Evolutionary conservation across 176 grass and related monocot genomes (phyloP), one percentile per base, ranked within the genome.

Genomic region (Alopecurus myosuroides): DNA sequence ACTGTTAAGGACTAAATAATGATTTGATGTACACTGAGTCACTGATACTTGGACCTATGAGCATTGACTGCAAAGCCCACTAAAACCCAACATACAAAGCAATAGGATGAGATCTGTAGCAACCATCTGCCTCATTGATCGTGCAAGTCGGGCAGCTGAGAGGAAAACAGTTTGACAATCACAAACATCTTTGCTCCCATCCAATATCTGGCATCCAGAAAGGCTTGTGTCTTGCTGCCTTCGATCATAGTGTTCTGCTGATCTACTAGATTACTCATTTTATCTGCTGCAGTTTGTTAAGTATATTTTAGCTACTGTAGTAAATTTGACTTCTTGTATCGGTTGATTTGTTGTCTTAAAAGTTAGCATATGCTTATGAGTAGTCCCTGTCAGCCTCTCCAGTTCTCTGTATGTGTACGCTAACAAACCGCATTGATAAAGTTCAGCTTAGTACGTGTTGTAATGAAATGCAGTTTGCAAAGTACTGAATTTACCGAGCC

Each of bases 81-180:
- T 60, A 35, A 58, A 86, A 35, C 39, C 74, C 69, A 50, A 31
- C 60, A 81, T 81, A 56, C 68, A 53, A 53, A 46, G 52, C 51
- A 17, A 11, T 53, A 74, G 26, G 71, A 31, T 42, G 31, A 66
- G 42, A 30, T 46, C 28, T 18, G 35, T 35, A 60, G 9, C 57
- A 71, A 78, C 79, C 12, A 33, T 77, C 50, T 68, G 36, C 37
- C 37, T 62, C 76, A 42, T 19, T 62, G 55, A 17, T 22, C 8
- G 9, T 82, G 63, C n/a, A 53, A 40, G 34, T 70, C 5, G 2
- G 42, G 26, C 26, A 74, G 26, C 42, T 74, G 69, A 42, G 40
- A 46, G 41, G 69, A 72, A 69, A 46, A 28, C 41, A 28, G 68
- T 71, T 7, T 14, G 39, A 9, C 6, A 44, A 45, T 45, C 2